Percentiles rank a stretch among this genome's conserved stretches.
These are phyloP conservation scores for Spizellomyces punctatus DNA, from an alignment of 192 early-diverging fungal species.

Conservation along the genomic window DNA sequence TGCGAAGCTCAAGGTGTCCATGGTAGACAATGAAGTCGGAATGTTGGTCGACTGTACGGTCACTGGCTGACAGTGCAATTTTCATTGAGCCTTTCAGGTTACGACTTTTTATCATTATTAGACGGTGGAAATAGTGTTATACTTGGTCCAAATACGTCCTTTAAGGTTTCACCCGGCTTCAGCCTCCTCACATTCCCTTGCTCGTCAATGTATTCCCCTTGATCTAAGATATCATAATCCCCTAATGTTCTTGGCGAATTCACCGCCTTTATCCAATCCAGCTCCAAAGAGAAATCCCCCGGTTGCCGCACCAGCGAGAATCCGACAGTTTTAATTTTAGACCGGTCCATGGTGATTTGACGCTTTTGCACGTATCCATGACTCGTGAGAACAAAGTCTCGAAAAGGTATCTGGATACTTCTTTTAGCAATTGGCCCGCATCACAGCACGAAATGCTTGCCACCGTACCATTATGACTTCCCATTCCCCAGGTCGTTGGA, in stretches of 20 bases:
- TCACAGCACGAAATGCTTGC: background rate
- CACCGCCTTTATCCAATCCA: conserved; percentile 89
- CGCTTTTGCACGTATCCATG: conserved; percentile 84
- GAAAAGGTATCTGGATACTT: conserved; percentile 78
- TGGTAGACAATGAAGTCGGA: no score
- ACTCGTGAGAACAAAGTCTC: conserved; percentile 89
- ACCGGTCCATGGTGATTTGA: conserved; percentile 83
- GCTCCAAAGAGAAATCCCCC: conserved; percentile 84
- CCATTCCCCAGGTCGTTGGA: conserved; percentile 87
- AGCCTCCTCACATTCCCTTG: conserved; percentile 27
- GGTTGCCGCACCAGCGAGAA: conserved; percentile 81
- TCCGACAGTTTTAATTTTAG: conserved; percentile 86
- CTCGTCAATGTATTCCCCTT: conserved; percentile 34
- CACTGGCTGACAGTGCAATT: no score
- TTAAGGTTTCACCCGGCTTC: conserved; percentile 24
- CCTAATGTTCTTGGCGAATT: conserved; percentile 81
- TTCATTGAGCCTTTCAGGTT: background rate
- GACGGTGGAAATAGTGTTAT: conserved; percentile 11
- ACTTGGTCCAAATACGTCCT: conserved; percentile 14
- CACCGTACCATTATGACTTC: conserved; percentile 78
- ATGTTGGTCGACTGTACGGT: no score
- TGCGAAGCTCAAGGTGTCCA: no score
- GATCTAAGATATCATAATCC: conserved; percentile 61
- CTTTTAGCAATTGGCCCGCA: background rate
- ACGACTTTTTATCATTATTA: conserved; percentile 4